Conservation (phyloP, 805 yeast species). For the Yamadazyma laniorum region DNA sequence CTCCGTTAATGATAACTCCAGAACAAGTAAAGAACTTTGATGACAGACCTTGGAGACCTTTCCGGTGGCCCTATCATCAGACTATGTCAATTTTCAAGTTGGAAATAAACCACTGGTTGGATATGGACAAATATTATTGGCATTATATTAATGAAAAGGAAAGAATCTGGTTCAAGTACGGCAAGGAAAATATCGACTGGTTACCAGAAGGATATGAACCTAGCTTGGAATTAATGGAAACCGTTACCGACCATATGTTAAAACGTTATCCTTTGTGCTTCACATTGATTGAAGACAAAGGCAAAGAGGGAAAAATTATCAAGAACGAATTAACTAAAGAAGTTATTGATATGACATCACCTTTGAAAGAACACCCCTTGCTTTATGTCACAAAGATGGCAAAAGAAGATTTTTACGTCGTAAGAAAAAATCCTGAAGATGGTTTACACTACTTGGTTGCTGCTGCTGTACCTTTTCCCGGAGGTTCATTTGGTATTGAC, state of each 20-base stretch:
- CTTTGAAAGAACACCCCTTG: constrained; percentile 64
- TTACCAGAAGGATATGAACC: constrained; percentile 64
- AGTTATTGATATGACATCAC: constrained; percentile 55
- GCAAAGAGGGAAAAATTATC: constrained; percentile 42
- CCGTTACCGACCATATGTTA: constrained; percentile 57
- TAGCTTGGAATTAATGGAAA: constrained; percentile 61
- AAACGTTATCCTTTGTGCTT: constrained; percentile 64
- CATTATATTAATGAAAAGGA: constrained; percentile 64
- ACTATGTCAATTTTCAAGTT: constrained; percentile 72
- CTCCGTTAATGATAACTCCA: constrained; percentile 62
- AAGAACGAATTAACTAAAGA: constrained; percentile 64
- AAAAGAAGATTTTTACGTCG: constrained; percentile 72
- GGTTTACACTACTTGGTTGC: constrained; percentile 64
- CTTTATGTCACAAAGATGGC: constrained; percentile 64
- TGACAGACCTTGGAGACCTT: constrained; percentile 80
- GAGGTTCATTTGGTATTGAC: constrained; percentile 67
- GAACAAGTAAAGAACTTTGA: constrained; percentile 65
- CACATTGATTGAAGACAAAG: constrained; percentile 39
- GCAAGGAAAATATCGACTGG: constrained; percentile 62
- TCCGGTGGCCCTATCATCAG: constrained; percentile 78
- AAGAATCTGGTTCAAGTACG: constrained; percentile 56
- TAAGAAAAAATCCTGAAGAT: constrained; percentile 50
- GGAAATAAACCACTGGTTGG: constrained; percentile 75
- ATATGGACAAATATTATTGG: constrained; percentile 73
- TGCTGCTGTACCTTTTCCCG: constrained; percentile 78